Base-by-base conservation (phyloP, 345 rosid genomes). In the Sonneratia alba region DNA sequence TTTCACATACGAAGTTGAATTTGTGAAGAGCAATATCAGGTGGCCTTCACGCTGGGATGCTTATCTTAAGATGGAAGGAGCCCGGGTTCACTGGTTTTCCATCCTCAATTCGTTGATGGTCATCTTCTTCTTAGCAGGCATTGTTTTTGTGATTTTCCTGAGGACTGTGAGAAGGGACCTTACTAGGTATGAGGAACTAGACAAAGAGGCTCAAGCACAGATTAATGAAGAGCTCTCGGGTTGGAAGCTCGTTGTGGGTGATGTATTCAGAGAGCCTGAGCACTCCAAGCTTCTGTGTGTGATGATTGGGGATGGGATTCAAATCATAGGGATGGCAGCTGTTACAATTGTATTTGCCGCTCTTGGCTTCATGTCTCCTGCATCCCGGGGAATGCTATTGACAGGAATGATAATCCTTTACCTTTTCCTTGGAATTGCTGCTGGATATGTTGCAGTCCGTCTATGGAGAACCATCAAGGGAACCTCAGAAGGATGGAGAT, bases 121-220 rank as follows among this genome's bases (percentile, higher is more conserved):
- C 2, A 34, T 48, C 45, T 36, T 63, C 24, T 0, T 75, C 68
- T 53, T 70, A 4, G 7, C 69, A 4, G 64, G 63, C 24, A 24
- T 70, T 21, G 59, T 49, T 14, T 22, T 47, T 2, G 36, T 10
- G 3, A 48, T 75, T 36, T 63, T 75, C 70, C 24, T 51, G 8
- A 64, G 72, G 73, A 75, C 63, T 11, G 38, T 63, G 34, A 43
- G 51, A n/a, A 37, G 49, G 69, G 45, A 42, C 45, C 61, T 48
- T n/a, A 32, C 65, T 10, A 32, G 65, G 34, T 61, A 61, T 32
- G 36, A 61, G 14, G 14, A 32, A 0, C 36, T 61, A 3, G 89
- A 91, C 77, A 89, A 86, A 79, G 92, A 89, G 70, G 89, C 94
- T 13, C 83, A 91, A 69, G 4, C 36, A 7, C 45, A 42, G 45